Evolutionary conservation across 257 asterid species (phyloP).

Genomic region (Penstemon eatonii): DNA sequence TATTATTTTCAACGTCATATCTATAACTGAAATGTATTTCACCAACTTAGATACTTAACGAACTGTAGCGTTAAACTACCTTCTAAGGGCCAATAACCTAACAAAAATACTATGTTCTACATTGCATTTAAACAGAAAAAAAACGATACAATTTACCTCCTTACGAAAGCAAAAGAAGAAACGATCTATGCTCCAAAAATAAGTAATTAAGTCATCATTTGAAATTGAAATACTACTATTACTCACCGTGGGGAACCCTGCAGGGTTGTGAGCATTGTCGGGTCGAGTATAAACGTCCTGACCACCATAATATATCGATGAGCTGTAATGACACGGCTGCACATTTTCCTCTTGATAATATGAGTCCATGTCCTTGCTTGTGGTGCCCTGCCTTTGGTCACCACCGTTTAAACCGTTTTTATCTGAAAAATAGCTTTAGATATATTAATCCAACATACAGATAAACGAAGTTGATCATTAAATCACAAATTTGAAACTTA

Average conservation of each 20-base stretch:
- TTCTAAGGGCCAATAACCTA: neutral
- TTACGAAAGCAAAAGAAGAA: neutral
- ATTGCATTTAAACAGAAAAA: neutral
- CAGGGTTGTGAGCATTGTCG: constrained; percentile 48
- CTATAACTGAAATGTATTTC: neutral
- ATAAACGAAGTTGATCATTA: neutral
- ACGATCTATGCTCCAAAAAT: neutral
- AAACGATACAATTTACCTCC: neutral
- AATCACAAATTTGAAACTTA: no score
- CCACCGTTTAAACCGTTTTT: constrained; percentile 30
- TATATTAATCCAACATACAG: constrained; percentile 5
- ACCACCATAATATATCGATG: constrained; percentile 89
- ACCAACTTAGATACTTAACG: neutral
- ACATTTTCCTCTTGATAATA: constrained; percentile 52
- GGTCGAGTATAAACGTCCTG: constrained; percentile 74
- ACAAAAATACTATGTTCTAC: neutral
- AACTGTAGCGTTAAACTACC: neutral
- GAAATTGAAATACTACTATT: neutral
- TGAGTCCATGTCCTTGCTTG: constrained; percentile 37
- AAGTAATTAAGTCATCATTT: neutral
- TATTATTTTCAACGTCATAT: neutral
- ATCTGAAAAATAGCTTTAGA: constrained; percentile 25
- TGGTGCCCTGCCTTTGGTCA: constrained; percentile 34
- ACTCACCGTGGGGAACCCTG: constrained; percentile 50
- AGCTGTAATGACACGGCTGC: constrained; percentile 71